A percentile compares a stretch with the other conserved stretches of the same genome.
These are phyloP conservation scores for Phylloporus sp. DNA, from an alignment of 768 basidiomycete genomes.

Conservation along the genomic window DNA sequence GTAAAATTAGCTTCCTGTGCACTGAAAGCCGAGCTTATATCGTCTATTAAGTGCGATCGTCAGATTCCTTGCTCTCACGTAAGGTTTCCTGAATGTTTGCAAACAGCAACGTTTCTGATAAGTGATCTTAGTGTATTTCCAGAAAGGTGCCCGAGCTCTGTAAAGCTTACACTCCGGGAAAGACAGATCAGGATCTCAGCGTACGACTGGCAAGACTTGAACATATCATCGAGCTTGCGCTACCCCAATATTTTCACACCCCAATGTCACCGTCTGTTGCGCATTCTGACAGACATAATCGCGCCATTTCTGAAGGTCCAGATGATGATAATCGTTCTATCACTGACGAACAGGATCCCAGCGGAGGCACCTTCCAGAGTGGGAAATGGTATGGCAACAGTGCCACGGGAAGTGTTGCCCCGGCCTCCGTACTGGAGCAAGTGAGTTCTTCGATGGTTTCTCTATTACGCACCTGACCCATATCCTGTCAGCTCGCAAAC, in stretches of 20 bases:
- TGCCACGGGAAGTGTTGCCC: slow-evolving; percentile 78
- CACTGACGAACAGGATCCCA: slow-evolving; percentile 71
- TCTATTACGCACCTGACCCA: slow-evolving; percentile 19
- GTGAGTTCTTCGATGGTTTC: slow-evolving; percentile 37
- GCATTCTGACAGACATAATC: slow-evolving; percentile 34
- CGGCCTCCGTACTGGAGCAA: slow-evolving; percentile 75
- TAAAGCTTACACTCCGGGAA: slow-evolving; percentile 85
- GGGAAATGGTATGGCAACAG: slow-evolving; percentile 85
- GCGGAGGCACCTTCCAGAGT: slow-evolving; percentile 72
- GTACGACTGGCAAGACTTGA: slow-evolving; percentile 71
- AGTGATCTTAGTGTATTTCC: slow-evolving; percentile 57
- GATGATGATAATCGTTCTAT: slow-evolving; percentile 72
- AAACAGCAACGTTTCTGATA: slow-evolving; percentile 10
- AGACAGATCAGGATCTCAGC: slow-evolving; percentile 76
- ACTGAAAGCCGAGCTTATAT: slow-evolving; percentile 19
- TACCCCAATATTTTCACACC: slow-evolving; percentile 65
- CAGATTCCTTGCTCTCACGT: slow-evolving; percentile 85
- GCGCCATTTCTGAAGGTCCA: slow-evolving; percentile 44
- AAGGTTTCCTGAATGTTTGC: slow-evolving; percentile 21
- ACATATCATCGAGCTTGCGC: slow-evolving; percentile 72
- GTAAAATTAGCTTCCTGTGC: slow-evolving; percentile 31
- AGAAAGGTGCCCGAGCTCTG: slow-evolving; percentile 86
- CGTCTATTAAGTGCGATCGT: slow-evolving; percentile 64
- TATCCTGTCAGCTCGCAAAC: slow-evolving; percentile 43
- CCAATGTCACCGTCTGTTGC: slow-evolving; percentile 32